phyloP scores from a whole-genome alignment of 108 stramenopile genomes.

The Cylindrotheca fusiformis region DNA sequence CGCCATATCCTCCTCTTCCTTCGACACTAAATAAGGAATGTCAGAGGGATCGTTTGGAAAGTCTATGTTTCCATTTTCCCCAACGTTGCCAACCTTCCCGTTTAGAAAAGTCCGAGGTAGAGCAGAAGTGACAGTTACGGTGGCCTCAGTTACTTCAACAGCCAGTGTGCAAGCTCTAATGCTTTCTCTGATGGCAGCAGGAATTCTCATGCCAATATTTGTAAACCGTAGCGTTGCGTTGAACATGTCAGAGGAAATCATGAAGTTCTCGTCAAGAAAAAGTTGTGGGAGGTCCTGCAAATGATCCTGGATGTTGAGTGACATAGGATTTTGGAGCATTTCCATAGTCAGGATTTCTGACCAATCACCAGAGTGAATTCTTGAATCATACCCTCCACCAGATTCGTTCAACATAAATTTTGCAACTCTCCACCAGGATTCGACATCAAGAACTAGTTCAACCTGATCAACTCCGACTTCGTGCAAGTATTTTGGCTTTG shows the following conservation, averaged over 20 bases:
- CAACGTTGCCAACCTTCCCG: slow-evolving; percentile 44
- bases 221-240: slow-evolving; percentile 56
- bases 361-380: slow-evolving; percentile 77
- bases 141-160: slow-evolving; percentile 41
- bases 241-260: slow-evolving; percentile 65
- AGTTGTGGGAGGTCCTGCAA: slow-evolving; percentile 51
- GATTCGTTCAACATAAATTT: slow-evolving; percentile 31
- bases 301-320: slow-evolving; percentile 41
- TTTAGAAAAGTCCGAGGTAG: slow-evolving; percentile 64
- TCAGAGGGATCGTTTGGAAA: slow-evolving; percentile 74
- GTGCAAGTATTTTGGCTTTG: slow-evolving; percentile 34
- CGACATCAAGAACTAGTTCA: slow-evolving; percentile 52
- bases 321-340: slow-evolving; percentile 41
- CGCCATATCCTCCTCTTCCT: slow-evolving; percentile 17
- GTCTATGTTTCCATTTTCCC: slow-evolving; percentile 21
- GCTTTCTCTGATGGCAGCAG: slow-evolving; percentile 45
- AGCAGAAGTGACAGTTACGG: slow-evolving; percentile 53
- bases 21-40: slow-evolving; percentile 42
- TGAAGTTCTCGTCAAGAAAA: slow-evolving; percentile 45
- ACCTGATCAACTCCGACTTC: slow-evolving; percentile 65
- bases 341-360: slow-evolving; percentile 35
- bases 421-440: slow-evolving; percentile 31
- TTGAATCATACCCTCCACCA: slow-evolving; percentile 46
- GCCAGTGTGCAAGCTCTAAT: slow-evolving; percentile 55
- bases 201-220: slow-evolving; percentile 41